Base-by-base conservation (phyloP, 1,139 yeast genomes). In the Debaryomycetaceae sp. region DNA sequence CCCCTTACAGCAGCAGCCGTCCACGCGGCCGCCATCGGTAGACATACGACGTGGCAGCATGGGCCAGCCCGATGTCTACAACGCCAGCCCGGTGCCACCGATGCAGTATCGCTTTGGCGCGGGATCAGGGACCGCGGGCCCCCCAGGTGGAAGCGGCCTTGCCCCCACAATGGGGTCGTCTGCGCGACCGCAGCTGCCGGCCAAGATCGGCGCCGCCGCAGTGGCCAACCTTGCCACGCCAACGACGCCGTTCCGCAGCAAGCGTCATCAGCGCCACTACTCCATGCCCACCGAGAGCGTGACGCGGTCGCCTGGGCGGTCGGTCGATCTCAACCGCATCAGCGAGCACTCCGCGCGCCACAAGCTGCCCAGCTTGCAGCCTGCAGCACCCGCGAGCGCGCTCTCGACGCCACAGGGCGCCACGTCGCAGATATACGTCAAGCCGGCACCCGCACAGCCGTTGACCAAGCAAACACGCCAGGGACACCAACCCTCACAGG, bases 141-240 rank as follows among this genome's bases (percentile, higher is more conserved):
- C n/a, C n/a, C n/a, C n/a, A n/a, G n/a, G n/a, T n/a, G n/a, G n/a
- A n/a, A n/a, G n/a, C n/a, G n/a, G n/a, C n/a, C 35, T 13, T 34
- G 43, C n/a, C n/a, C n/a, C n/a, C n/a, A n/a, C n/a, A n/a, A n/a
- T n/a, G n/a, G 39, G 30, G 58, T 31, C 50, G 61, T 14, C 32
- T 24, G 34, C 12, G 29, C 56, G 60, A 39, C 73, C 77, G 20
- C 51, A 71, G 17, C 80, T 86, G 2, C 89, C 89, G 0, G 83
- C 86, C 1, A 77, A 78, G 44, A 65, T 79, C 8, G 88, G 88
- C 1, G 86, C 86, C 1, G 75, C 71, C 16, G 85, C 86, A 0
- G 83, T 80, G 1, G 81, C 85, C 2, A 70, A 70, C 28, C 52
- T 77, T 12, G 47, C 61, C 1, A 49, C 59, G 4, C 69, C 69